A percentile compares a stretch with the other conserved stretches of the same genome.
Conservation (phyloP, 805 yeast species). For the Tetrapisispora taiwanensis region DNA sequence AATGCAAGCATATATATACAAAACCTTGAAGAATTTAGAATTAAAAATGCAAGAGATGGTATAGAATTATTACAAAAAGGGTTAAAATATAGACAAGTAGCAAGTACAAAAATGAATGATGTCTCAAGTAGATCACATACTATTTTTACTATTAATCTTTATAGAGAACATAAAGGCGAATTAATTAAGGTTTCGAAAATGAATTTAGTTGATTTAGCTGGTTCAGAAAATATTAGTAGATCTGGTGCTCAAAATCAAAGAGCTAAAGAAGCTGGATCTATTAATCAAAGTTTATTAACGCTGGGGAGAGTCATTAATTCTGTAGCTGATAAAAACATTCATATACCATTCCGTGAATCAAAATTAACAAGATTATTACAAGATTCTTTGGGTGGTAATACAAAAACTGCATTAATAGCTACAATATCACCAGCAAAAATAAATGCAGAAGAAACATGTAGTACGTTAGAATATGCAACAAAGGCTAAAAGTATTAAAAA, state of each 20-base stretch:
- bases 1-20: constrained; percentile 67
- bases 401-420: constrained; percentile 79
- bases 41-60: constrained; percentile 57
- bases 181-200: constrained; percentile 33
- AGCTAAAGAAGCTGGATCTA: constrained; percentile 91
- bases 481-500: constrained; percentile 75
- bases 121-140: constrained; percentile 91
- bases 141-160: constrained; percentile 57
- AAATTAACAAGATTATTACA: constrained; percentile 65
- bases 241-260: constrained; percentile 82
- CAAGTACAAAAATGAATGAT: constrained; percentile 82
- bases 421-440: constrained; percentile 76
- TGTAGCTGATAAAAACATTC: constrained; percentile 44
- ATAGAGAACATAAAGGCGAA: constrained; percentile 45
- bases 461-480: constrained; percentile 80
- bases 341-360: constrained; percentile 80
- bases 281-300: constrained; percentile 80
- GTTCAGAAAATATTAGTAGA: constrained; percentile 75
- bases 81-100: constrained; percentile 65
- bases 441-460: constrained; percentile 70
- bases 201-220: constrained; percentile 87
- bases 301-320: constrained; percentile 84
- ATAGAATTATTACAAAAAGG: constrained; percentile 54
- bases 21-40: constrained; percentile 50
- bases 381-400: constrained; percentile 79